Base-by-base conservation (phyloP, 148 eudicot species). In the Chenopodium album region DNA sequence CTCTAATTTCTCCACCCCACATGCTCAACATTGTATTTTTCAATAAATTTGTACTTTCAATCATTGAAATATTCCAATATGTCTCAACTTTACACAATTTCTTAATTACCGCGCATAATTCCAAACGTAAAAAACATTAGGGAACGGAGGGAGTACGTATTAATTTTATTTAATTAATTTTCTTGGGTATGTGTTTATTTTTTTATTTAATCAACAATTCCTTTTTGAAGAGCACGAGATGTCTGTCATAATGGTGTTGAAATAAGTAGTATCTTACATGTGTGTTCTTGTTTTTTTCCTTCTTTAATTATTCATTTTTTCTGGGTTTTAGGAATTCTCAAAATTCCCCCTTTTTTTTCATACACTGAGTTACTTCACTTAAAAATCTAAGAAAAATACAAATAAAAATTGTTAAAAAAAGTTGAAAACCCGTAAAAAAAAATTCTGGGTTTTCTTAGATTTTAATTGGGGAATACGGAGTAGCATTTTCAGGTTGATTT, bases 201-300 rank as follows among this genome's bases (percentile, higher is more conserved):
- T 12, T 66, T 47, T 29, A 76, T 5, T 59, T 56, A 76, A 69
- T 69, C 48, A 73, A 69, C 76, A 79, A 84, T 66, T 79, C 66
- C 34, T 77, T 76, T 80, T 81, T 54, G 84, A 73, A 67, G 44
- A 85, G 87, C 87, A 81, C 87, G 87, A 85, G 84, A 85, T 85
- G 87, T 85, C 87, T 85, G 79, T 85, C 81, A 85, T 81, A 85
- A 78, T 81, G 79, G 84, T 54, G 66, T 85, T 77, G 76, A 81
- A 81, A 77, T 81, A 81, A 85, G 84, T 81, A 85, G 65, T 81
- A 4, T 44, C 76, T 48, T 76, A 23, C 80, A 82, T 76, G 80
- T 82, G 70, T 71, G 76, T 81, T 74, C 22, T 81, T 62, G 20
- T 47, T 65, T 67, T 73, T 41, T 9, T 46, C 22, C 41, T 37